Percentiles rank a stretch among this genome's conserved stretches.
Evolutionary conservation across 805 yeast genomes (phyloP).

Genomic region (Wickerhamomyces bovis): DNA sequence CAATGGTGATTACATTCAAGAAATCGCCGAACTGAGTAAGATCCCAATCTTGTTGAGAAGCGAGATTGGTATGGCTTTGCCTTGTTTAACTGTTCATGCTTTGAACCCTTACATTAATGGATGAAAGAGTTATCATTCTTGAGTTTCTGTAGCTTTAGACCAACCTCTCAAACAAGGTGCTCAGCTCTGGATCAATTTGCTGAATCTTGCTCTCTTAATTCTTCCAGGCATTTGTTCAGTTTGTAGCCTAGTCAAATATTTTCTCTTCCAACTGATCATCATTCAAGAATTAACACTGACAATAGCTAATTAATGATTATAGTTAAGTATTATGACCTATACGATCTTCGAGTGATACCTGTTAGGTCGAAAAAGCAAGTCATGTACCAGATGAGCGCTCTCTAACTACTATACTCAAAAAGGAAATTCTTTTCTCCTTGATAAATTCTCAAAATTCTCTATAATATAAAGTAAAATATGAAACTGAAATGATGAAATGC

Average conservation of each 20-base stretch:
- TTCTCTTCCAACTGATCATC: too few species aligned
- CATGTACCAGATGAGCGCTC: too few species aligned
- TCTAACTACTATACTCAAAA: not conserved
- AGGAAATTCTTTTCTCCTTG: not conserved
- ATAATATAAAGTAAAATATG: not conserved
- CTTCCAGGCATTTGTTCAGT: too few species aligned
- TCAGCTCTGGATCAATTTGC: too few species aligned
- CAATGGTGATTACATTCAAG: slow-evolving; percentile 59
- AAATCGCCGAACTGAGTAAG: slow-evolving; percentile 66
- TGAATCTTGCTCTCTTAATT: too few species aligned
- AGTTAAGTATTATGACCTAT: too few species aligned
- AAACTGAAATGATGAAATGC: not conserved
- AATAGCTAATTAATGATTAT: too few species aligned
- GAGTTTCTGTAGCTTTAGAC: not conserved
- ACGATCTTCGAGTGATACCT: too few species aligned
- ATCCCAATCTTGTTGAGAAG: slow-evolving; percentile 86
- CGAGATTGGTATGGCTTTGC: slow-evolving; percentile 92
- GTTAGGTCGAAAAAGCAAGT: too few species aligned
- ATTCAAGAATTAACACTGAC: too few species aligned
- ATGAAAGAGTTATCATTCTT: slow-evolving; percentile 2
- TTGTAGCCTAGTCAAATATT: too few species aligned
- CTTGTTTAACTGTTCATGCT: slow-evolving; percentile 88
- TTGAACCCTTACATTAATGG: slow-evolving; percentile 69
- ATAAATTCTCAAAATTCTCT: not conserved
- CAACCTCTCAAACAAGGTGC: too few species aligned